Conservation (phyloP, 345 rosid genomes). For the Hypericum androsaemum region DNA sequence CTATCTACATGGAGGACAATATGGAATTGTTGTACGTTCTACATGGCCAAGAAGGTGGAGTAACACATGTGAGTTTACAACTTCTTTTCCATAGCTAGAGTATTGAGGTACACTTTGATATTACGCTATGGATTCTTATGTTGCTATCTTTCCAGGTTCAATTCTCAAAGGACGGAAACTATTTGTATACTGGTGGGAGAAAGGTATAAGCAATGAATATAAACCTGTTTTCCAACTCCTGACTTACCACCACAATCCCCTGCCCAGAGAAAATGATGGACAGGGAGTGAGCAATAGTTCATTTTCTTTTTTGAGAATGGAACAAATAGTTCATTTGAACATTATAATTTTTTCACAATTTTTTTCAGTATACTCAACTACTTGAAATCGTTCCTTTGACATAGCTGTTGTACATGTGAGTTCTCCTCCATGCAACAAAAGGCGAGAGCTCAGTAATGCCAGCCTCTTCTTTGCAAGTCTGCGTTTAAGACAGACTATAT, state of each 20-base stretch:
- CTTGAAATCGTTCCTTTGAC: too few species aligned
- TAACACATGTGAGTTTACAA: constrained; percentile 73
- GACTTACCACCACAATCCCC: not conserved
- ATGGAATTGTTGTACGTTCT: constrained; percentile 88
- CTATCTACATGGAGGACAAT: constrained; percentile 81
- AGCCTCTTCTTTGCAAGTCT: too few species aligned
- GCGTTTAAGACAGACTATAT: too few species aligned
- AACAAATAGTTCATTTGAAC: too few species aligned
- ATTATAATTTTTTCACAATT: too few species aligned
- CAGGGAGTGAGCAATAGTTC: too few species aligned
- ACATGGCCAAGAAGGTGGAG: constrained; percentile 95
- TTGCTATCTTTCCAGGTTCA: constrained; percentile 48
- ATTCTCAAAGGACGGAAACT: constrained; percentile 92
- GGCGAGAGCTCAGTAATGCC: too few species aligned
- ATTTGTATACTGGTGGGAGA: constrained; percentile 83
- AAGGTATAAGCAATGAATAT: constrained; percentile 40
- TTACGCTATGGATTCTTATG: constrained; percentile 4
- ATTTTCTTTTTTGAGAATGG: too few species aligned
- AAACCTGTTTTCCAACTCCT: not conserved
- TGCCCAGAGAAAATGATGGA: too few species aligned
- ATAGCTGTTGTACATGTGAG: too few species aligned
- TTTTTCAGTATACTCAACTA: too few species aligned
- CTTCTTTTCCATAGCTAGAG: constrained; percentile 4
- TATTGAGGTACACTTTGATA: constrained; percentile 3
- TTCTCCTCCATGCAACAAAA: too few species aligned